Evolutionary conservation across 768 basidiomycete genomes (phyloP), one percentile per base, ranked within the genome.

Genomic region (Candolleomyces aberdarensis): DNA sequence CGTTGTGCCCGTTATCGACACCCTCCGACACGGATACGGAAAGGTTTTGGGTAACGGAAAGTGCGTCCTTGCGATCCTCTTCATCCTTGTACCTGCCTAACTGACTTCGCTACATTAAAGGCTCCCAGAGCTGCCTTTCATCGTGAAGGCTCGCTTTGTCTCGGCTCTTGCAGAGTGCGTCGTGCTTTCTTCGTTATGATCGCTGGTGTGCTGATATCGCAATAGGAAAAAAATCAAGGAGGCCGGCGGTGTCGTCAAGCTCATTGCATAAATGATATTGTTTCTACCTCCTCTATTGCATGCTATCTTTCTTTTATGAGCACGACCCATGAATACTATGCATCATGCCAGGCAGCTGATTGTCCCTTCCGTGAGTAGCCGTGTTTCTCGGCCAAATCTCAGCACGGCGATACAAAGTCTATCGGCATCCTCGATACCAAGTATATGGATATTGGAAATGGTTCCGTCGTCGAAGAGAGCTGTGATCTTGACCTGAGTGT

Each of bases 111-210:
- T 44, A 56, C 63, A 15, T 11, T 50, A 17, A 32, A 89, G 93
- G 66, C 84, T 98, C 64, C 93, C 94, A 64, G 88, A 88, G 72
- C 78, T 92, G 54, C 97, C 97, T 15, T 93, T 94, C 82, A 98
- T 99, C 71, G 92, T 99, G 69, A 98, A 98, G 83, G 95, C 97
- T 58, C 94, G 97, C 64, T 96, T 89, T 71, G 95, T 98, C 57
- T 96, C 94, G 46, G 82, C 78, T 67, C 88, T 83, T 70, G 95
- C 95, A 64, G 92, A 94, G 92, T 78, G 66, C 62, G 83, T 79
- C 50, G 36, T 55, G 26, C 15, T 26, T 61, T 19, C 5, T 7
- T 39, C 39, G 26, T 39, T 2, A 43, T 40, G 51, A 46, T 19
- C 36, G 50, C 22, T 39, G 51, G 20, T 7, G 41, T 13, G 43